Base-by-base conservation (phyloP, 2,329 filamentous ascomycete species). In the Paraphoma sp. region DNA sequence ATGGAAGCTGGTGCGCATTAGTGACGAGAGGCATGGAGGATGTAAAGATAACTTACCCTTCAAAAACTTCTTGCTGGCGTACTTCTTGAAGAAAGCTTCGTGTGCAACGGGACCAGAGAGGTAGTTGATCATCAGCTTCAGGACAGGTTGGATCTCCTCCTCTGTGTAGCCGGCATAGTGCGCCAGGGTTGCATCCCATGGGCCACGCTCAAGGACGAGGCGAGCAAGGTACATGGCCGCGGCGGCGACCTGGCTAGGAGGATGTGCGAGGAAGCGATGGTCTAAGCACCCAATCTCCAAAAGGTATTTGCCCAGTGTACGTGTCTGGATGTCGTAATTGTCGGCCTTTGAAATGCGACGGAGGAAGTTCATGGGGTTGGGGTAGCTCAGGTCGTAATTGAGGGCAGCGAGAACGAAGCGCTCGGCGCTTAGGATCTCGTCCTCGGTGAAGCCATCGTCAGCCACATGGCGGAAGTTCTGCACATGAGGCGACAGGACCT, bases 281-380 rank as follows among this genome's bases (percentile, higher is more conserved):
- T 99, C 95, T 29, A 99, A 84, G 64, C 97, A 87, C 76, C 92
- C 95, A 73, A 99, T 97, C 82, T 99, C 95, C 82, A 97, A 92
- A 46, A 99, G 84, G 78, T 98, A 99, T 82, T 99, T 99, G 78
- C 92, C 95, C 57, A 99, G 87, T 45, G 95, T 99, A 70, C 95
- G 91, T 59, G 93, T 97, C 78, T 97, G 92, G 71, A 98, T 97
- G 79, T 99, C 94, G 80, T 99, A 99, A 83, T 96, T 95, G 81
- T 99, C 96, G 72, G 95, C 96, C 84, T 99, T 99, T 60, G 94
- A 98, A 79, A 99, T 97, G 67, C 96, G 91, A 64, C 95, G 92
- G 59, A 99, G 87, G 82, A 99, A 99, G 85, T 99, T 99, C 95
- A 99, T 99, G 18, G 95, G 95, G 80, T 99, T 99, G 54, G 95